Conservation (phyloP, 768 basidiomycete genomes). For the Bullera alba region DNA sequence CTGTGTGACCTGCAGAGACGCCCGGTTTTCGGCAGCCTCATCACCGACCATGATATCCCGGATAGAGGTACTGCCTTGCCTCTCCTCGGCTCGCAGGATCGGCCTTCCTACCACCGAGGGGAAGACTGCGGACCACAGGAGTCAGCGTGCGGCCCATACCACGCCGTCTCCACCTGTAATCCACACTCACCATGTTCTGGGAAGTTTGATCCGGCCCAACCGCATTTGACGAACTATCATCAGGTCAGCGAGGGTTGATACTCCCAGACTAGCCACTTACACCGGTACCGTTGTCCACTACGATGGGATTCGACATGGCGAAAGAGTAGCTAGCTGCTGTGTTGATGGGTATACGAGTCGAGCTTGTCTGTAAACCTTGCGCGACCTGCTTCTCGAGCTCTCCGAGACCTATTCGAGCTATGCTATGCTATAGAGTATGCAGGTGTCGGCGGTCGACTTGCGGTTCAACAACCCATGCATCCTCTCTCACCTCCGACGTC, state of each 20-base stretch:
- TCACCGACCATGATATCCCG: constrained; percentile 98
- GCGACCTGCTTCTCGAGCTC: too few relatives aligned
- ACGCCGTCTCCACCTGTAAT: neutral
- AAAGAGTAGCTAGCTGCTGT: constrained; percentile 52
- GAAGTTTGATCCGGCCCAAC: constrained; percentile 88
- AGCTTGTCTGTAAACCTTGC: too few relatives aligned
- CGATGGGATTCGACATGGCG: constrained; percentile 50
- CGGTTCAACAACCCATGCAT: too few relatives aligned
- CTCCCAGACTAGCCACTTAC: constrained; percentile 50
- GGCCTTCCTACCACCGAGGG: constrained; percentile 95
- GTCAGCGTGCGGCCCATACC: neutral
- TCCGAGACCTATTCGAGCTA: too few relatives aligned
- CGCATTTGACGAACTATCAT: constrained; percentile 78
- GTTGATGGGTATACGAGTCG: too few relatives aligned
- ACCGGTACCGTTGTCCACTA: constrained; percentile 84
- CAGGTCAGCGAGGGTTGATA: neutral
- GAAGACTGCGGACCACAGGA: constrained; percentile 67
- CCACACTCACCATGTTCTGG: constrained; percentile 70
- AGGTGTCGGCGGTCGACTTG: too few relatives aligned
- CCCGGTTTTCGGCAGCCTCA: constrained; percentile 87
- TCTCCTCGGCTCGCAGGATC: constrained; percentile 94
- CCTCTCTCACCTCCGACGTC: too few relatives aligned
- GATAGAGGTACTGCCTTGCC: constrained; percentile 75
- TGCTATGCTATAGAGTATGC: too few relatives aligned
- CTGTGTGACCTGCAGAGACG: constrained; percentile 91